Percentiles rank a stretch among this genome's conserved stretches.
Conservation (phyloP, 371 early-diverging fungal species). For the Mucor lusitanicus region DNA sequence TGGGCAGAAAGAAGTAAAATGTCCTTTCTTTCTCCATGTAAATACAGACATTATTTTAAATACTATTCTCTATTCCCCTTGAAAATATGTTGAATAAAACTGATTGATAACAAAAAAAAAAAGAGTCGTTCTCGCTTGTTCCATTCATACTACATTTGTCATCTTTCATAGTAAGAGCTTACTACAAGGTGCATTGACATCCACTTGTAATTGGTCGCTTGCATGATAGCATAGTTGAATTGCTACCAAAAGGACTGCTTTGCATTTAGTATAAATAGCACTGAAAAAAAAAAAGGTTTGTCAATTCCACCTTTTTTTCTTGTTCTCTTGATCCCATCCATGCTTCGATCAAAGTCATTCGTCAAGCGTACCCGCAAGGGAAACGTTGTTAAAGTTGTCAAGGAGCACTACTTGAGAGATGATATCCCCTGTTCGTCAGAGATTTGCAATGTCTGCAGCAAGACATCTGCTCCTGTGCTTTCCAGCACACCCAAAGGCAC, state of each 20-base stretch:
- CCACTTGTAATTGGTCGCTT: neutral
- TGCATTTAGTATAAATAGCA: neutral
- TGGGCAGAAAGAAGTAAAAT: conserved; percentile 12
- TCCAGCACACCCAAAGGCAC: conserved; percentile 51
- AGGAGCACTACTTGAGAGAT: conserved; percentile 95
- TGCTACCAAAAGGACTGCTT: neutral
- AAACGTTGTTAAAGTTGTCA: conserved; percentile 90
- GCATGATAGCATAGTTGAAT: neutral
- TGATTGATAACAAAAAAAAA: too few relatives aligned
- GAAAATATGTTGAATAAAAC: too few relatives aligned
- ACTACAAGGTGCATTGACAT: too few relatives aligned
- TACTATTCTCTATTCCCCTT: neutral
- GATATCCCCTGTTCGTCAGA: conserved; percentile 86
- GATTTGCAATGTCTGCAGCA: conserved; percentile 60
- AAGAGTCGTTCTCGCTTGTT: too few relatives aligned
- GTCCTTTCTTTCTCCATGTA: neutral
- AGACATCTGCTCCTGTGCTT: conserved; percentile 42
- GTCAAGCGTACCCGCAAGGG: conserved; percentile 86
- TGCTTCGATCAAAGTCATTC: conserved; percentile 67
- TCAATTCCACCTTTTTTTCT: neutral
- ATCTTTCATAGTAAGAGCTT: too few relatives aligned
- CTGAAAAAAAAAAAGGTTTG: neutral
- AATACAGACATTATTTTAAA: neutral
- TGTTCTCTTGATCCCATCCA: neutral
- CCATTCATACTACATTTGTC: too few relatives aligned